Percentiles rank a stretch among this genome's conserved stretches.
These are phyloP conservation scores for Leishmania braziliensis DNA, from an alignment of 208 protist genomes.

Conservation along the genomic window DNA sequence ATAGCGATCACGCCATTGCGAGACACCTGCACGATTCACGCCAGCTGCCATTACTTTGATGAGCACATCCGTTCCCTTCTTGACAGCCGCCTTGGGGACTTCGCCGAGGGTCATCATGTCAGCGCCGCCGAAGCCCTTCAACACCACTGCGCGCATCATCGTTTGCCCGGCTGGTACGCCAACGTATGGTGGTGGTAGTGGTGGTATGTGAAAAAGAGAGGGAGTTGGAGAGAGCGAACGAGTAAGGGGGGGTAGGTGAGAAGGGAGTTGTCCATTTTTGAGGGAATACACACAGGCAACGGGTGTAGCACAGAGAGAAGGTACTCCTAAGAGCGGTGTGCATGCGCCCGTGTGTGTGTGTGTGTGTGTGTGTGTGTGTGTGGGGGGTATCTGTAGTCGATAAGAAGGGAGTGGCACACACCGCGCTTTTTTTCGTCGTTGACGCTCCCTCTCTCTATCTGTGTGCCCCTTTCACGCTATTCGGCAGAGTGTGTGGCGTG, in stretches of 20 bases:
- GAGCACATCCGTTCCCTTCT: conserved; percentile 62
- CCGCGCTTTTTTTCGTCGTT: not conserved
- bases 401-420: not conserved
- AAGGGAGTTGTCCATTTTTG: not conserved
- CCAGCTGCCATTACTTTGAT: conserved; percentile 87
- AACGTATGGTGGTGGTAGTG: not conserved
- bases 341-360: not conserved
- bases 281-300: not conserved
- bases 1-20: conserved; percentile 84
- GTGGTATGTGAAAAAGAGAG: not conserved
- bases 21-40: conserved; percentile 86
- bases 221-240: not conserved
- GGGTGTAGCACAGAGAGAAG: not conserved
- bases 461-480: not conserved
- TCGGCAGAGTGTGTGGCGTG: not conserved
- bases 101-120: conserved; percentile 48
- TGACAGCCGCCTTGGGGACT: conserved; percentile 47
- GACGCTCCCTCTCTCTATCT: not conserved
- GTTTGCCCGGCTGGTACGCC: not conserved
- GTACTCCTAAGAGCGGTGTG: not conserved
- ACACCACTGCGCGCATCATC: conserved; percentile 71
- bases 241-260: not conserved
- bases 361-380: not conserved
- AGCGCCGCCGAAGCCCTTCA: conserved; percentile 65
- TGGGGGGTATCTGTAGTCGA: not conserved